Evolutionary conservation across 129 eudicot genomes (phyloP).

Genomic region (Saposhnikovia divaricata): DNA sequence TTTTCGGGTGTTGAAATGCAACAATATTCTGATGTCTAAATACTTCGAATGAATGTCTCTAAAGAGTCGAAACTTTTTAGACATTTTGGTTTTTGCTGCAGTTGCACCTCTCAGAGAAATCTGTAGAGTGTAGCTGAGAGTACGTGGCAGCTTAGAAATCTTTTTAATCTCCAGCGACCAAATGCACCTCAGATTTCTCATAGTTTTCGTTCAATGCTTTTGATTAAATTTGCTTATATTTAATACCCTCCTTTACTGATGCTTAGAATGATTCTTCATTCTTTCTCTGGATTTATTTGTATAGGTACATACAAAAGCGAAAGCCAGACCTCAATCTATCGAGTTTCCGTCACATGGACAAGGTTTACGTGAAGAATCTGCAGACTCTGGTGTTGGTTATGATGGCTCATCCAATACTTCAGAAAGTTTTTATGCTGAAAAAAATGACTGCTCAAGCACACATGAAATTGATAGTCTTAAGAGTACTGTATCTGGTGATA

Average conservation of each 20-base stretch:
- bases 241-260: background rate
- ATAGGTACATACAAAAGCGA: constrained; percentile 48
- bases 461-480: constrained; percentile 59
- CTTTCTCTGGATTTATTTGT: background rate
- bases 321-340: constrained; percentile 37
- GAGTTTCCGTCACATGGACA: constrained; percentile 50
- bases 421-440: constrained; percentile 60
- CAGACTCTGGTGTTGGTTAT: constrained; percentile 59
- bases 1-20: background rate
- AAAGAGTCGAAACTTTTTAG: background rate
- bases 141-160: background rate
- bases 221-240: no score
- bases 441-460: constrained; percentile 49
- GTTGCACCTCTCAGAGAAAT: background rate
- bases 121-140: background rate
- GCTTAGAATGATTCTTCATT: constrained; percentile 3
- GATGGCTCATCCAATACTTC: constrained; percentile 80
- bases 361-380: constrained; percentile 50
- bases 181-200: background rate
- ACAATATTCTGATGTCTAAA: background rate
- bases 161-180: background rate
- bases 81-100: background rate
- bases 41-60: background rate
- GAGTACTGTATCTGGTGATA: constrained; percentile 37
- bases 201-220: background rate